Percentiles rank a stretch among this genome's conserved stretches.
Evolutionary conservation across 176 grass and related monocot genomes (phyloP).

Genomic region (Musa beccarii): DNA sequence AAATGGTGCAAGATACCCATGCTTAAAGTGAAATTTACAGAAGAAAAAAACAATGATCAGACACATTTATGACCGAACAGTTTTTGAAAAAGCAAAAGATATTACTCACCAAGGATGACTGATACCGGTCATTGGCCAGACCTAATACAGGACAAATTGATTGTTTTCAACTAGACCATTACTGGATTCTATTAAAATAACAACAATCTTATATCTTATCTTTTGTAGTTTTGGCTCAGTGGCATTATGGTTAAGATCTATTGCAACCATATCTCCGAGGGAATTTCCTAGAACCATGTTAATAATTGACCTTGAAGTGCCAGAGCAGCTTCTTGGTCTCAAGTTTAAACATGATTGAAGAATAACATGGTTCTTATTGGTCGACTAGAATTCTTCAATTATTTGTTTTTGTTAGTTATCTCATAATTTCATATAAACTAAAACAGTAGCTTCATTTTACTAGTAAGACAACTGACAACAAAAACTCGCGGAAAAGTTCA

Average conservation of each 20-base stretch:
- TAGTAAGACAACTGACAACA: not conserved
- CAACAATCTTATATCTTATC: no score
- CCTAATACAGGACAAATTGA: no score
- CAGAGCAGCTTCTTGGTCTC: not conserved
- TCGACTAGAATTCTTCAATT: no score
- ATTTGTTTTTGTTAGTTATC: not conserved
- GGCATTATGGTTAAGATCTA: no score
- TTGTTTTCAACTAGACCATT: no score
- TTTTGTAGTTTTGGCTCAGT: no score
- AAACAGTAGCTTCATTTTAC: slow-evolving; percentile 6
- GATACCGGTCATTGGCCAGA: no score
- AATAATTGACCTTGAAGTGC: not conserved
- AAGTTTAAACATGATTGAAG: not conserved
- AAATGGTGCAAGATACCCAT: not conserved
- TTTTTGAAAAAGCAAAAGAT: not conserved
- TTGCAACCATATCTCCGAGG: not conserved
- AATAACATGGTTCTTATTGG: not conserved
- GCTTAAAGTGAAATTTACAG: not conserved
- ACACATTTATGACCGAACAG: not conserved
- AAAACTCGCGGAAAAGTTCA: not conserved
- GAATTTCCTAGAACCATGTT: not conserved
- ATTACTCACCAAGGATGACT: not conserved
- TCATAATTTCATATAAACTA: not conserved
- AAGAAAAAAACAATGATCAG: not conserved
- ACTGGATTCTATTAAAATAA: no score